These are phyloP conservation scores for Incumbomyces lentus DNA, from an alignment of 2,329 filamentous ascomycete species.

Conservation along the genomic window DNA sequence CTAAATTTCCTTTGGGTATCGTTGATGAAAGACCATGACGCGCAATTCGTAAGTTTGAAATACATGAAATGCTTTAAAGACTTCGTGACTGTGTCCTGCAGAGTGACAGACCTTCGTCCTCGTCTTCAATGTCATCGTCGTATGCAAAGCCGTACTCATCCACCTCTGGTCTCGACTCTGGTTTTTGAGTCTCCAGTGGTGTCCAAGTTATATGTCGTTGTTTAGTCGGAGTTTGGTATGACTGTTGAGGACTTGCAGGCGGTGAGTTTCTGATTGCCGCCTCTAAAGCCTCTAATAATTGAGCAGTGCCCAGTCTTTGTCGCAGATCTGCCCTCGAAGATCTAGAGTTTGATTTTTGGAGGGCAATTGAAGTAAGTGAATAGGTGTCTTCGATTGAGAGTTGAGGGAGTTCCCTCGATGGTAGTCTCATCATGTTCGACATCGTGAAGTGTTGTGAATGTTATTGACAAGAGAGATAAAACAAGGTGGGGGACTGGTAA, in stretches of 20 bases:
- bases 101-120: conserved; percentile 18
- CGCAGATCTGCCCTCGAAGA: conserved; percentile 15
- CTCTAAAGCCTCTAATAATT: conserved; percentile 16
- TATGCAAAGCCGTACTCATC: conserved; percentile 20
- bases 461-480: not conserved
- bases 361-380: conserved; percentile 16
- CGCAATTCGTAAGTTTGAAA: not conserved
- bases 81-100: conserved; percentile 17
- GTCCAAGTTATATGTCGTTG: conserved; percentile 8
- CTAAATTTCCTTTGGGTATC: too few species aligned
- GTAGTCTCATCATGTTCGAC: not conserved
- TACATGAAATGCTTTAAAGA: not conserved
- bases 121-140: conserved; percentile 12
- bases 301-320: conserved; percentile 19
- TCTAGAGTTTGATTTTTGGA: conserved; percentile 17
- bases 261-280: conserved; percentile 18
- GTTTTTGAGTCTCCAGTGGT: not conserved
- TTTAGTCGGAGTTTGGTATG: conserved; percentile 10
- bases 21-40: too few species aligned
- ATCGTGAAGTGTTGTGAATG: not conserved
- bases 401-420: conserved; percentile 3
- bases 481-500: not conserved
- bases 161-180: conserved; percentile 7
- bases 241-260: conserved; percentile 19
- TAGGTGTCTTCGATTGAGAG: conserved; percentile 20